Base-by-base conservation (phyloP, 2,329 filamentous ascomycete species). In the Arthroderma uncinatum region DNA sequence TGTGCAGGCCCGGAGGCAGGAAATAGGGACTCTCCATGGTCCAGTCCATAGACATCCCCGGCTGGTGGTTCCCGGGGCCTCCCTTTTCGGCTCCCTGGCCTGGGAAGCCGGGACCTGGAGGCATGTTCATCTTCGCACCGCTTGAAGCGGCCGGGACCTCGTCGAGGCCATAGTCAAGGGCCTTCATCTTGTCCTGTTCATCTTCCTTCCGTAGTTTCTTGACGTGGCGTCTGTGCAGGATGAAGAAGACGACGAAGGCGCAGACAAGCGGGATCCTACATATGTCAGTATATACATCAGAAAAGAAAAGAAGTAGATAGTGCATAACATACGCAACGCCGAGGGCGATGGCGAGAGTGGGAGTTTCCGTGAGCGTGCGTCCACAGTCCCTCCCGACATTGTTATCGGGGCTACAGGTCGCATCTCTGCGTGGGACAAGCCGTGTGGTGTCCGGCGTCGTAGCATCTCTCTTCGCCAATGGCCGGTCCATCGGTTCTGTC, bases 161-260 rank as follows among this genome's bases (percentile, higher is more conserved):
- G 57, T 86, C 89, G 67, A 96, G 73, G 36, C 93, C 93, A 68
- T 96, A 98, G 70, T 98, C 93, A 67, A 97, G 79, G 0, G 89
- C 93, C 67, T 86, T 91, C 72, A 94, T 89, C 63, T 89, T 88
- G 71, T 96, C 91, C 61, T 86, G 83, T 16, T 80, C 79, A 73
- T 98, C 93, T 73, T 98, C 93, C 58, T 78, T 74, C 57, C 78
- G 77, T 61, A 89, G 78, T 65, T 83, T 89, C 68, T 80, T 82
- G 39, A 87, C 73, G 65, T 89, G 86, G 69, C 89, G 81, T 55
- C 89, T 82, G 68, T 96, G 91, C 36, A 98, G 79, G 67, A 84
- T 85, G 62, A 91, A 67, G 39, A 96, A 75, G 1, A 89, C 80
- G 52, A 82, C 68, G 0, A 86, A 69, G 19, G 87, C 85, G 60